These are phyloP conservation scores for Mycogone perniciosa DNA, from an alignment of 2,329 filamentous ascomycete species.

Conservation along the genomic window DNA sequence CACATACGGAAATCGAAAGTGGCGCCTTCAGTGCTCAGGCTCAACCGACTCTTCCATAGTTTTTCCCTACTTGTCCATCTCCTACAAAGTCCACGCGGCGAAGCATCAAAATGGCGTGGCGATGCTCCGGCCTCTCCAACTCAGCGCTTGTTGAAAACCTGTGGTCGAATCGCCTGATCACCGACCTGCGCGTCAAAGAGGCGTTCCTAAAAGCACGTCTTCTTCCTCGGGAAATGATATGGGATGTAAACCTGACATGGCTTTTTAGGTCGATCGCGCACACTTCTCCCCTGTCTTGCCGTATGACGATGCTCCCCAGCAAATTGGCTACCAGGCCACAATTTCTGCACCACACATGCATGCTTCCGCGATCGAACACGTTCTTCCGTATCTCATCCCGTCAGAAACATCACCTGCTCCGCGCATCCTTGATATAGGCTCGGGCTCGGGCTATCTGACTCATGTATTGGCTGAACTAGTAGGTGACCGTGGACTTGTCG, in stretches of 20 bases:
- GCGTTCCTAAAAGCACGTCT: conserved; percentile 65
- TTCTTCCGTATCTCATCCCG: conserved; percentile 40
- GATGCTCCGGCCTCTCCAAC: conserved; percentile 71
- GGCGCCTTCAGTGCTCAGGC: neutral
- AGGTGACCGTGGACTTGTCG: conserved; percentile 45
- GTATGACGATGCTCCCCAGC: conserved; percentile 57
- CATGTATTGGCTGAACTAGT: conserved; percentile 80
- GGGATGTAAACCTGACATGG: too few species aligned
- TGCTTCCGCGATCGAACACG: conserved; percentile 45
- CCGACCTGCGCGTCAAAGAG: conserved; percentile 61
- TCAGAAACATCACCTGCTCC: conserved; percentile 28
- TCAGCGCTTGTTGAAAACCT: conserved; percentile 72
- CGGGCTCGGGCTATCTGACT: conserved; percentile 76
- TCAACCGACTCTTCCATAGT: neutral
- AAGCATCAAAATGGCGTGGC: conserved; percentile 72
- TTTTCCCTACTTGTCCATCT: neutral
- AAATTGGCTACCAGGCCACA: conserved; percentile 49
- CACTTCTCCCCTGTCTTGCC: conserved; percentile 68
- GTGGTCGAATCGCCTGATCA: conserved; percentile 64
- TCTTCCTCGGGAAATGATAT: neutral
- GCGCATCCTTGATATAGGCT: conserved; percentile 67
- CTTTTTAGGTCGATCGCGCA: conserved; percentile 69
- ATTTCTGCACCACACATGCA: conserved; percentile 59
- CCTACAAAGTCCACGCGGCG: neutral
- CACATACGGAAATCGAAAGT: neutral